These are phyloP conservation scores for Penicillium sclerotigenum DNA, from an alignment of 2,329 filamentous ascomycete species.

Conservation along the genomic window DNA sequence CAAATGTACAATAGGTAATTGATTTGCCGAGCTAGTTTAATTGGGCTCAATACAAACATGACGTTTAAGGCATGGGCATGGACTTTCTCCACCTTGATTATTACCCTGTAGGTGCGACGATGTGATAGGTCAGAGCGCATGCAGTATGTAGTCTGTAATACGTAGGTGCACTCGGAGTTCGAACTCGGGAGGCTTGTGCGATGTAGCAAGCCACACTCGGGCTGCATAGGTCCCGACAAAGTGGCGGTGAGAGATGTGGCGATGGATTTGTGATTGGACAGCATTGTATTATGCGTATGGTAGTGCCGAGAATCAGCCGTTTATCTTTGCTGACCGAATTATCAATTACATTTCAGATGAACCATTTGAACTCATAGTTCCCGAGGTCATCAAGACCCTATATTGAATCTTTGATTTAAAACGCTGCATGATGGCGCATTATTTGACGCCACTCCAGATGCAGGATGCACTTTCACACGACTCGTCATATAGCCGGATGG, in stretches of 20 bases:
- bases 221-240: not conserved
- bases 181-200: not conserved
- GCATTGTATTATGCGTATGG: not conserved
- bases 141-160: not conserved
- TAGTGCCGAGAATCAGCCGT: not conserved
- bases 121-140: not conserved
- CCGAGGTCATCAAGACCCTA: not conserved
- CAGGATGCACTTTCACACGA: not conserved
- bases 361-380: not conserved
- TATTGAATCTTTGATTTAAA: not conserved
- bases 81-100: not conserved
- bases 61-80: not conserved
- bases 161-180: no score
- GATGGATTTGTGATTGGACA: not conserved
- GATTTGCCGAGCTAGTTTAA: no score
- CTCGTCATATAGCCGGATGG: not conserved
- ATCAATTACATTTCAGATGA: not conserved
- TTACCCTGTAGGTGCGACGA: not conserved
- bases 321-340: not conserved
- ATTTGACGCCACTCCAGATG: not conserved
- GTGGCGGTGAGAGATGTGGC: not conserved
- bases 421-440: not conserved
- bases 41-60: not conserved
- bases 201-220: not conserved
- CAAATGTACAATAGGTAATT: not conserved